Base-by-base conservation (phyloP, 768 basidiomycete genomes). In the Amanita exitialis region DNA sequence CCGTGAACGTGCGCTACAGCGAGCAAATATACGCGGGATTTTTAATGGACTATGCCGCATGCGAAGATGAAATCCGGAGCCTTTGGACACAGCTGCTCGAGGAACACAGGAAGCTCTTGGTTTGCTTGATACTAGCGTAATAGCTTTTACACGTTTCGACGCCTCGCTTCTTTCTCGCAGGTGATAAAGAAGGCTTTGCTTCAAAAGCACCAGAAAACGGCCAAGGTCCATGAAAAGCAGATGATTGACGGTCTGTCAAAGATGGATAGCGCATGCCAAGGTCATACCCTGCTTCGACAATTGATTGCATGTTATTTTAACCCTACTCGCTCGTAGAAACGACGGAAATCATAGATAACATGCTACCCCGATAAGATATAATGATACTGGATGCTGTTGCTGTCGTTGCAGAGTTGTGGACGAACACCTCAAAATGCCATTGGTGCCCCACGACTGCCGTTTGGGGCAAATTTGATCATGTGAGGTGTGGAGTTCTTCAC, bases 51-150 rank as follows among this genome's bases (percentile, higher is more conserved):
- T 62, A 62, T 28, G 61, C 61, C n/a, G 48, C 56, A n/a, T 55
- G 53, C 39, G 61, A 62, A 49, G 61, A 62, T 34, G 51, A n/a
- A 10, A 62, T 62, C 9, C 58, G 58, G 30, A 53, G 54, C 28
- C 47, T 62, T 23, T 59, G 58, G 57, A 50, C 30, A 23, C 61
- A 60, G 36, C 51, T 62, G 36, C 54, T 54, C 18, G 53, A 58
- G 23, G 59, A 60, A 46, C 59, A 56, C 25, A 54, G 61, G 52
- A 62, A 59, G 42, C 43, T 62, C 36, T n/a, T 49, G 48, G 61
- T 59, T 53, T 38, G 49, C 35, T 3, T 20, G 28, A 21, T 16
- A 13, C 20, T 30, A 34, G 6, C 18, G 1, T 36, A 7, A n/a
- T 1, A 13, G 10, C 25, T 7, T 23, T 13, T 38, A 6, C 27